Evolutionary conservation across 1,139 yeast species (phyloP), one percentile per base, ranked within the genome.

Genomic region (Yamadazyma songkhlaensis): DNA sequence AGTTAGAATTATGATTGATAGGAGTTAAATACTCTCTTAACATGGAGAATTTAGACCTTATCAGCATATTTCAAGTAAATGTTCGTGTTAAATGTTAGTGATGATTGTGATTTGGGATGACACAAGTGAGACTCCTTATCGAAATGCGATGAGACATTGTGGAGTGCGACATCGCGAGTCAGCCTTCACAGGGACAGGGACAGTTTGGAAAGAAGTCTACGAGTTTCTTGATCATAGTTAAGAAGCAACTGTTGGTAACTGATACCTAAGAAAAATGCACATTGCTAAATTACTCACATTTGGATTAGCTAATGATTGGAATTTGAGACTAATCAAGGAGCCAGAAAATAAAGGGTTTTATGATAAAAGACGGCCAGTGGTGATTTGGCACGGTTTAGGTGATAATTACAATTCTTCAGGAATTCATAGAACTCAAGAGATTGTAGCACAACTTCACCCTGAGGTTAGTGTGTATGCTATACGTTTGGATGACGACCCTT

Each of bases 11-110:
- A 59, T 89, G 88, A 34, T 81, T 77, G 8, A 90, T 83, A 1
- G 99, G 98, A 3, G 98, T 90, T 42, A 92, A 68, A 56, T 90
- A 90, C 61, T 92, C 98, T 50, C 97, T 77, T 62, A 88, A 74
- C 14, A 89, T 82, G 35, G 95, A 84, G 46, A 90, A 66, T 29
- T 87, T 84, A 25, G 96, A 87, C 54, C 96, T 79, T 27, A 84
- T 48, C 64, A 60, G 26, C 34, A 31, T 31, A 6, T 17, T 17
- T 4, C 6, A 17, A 4, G 20, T 17, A 4, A 17, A 4, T 17
- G 20, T 17, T 17, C 20, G 20, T 17, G 20, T n/a, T n/a, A n/a
- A 17, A 17, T 17, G 20, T 17, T 17, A 17, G 20, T 17, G 20
- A 17, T 17, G 20, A 6, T 17, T 4, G 20, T 4, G 20, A 17